These are phyloP conservation scores for Hypoxylon sp. DNA, from an alignment of 2,329 filamentous ascomycete genomes.

Conservation along the genomic window DNA sequence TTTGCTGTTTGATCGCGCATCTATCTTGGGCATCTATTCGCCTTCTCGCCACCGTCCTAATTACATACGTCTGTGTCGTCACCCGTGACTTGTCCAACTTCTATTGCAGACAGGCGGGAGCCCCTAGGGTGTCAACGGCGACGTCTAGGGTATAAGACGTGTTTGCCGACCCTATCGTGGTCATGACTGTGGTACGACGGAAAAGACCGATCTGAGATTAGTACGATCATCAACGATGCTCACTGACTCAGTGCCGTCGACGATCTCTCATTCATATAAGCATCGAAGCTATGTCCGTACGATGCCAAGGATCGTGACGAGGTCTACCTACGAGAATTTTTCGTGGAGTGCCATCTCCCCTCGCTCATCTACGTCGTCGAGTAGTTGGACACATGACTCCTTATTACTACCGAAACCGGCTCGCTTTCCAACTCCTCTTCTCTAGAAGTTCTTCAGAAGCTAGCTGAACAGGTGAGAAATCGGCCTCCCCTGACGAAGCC, in stretches of 20 bases:
- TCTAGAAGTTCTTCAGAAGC: constrained; percentile 1
- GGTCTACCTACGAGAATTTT: neutral
- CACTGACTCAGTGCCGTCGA: neutral
- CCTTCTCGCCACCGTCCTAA: constrained; percentile 25
- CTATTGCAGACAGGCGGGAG: no score
- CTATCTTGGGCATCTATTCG: constrained; percentile 17
- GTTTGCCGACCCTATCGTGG: neutral
- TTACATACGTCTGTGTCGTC: constrained; percentile 21
- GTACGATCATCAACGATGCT: constrained; percentile 1
- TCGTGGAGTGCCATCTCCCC: neutral
- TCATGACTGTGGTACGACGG: constrained; percentile 12
- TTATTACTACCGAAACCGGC: no score
- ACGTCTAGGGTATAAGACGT: constrained; percentile 4
- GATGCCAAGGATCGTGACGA: constrained; percentile 5
- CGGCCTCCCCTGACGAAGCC: neutral
- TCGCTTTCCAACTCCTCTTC: no score
- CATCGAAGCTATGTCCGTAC: constrained; percentile 3
- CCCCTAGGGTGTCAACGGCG: constrained; percentile 8
- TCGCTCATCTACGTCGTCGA: constrained; percentile 3
- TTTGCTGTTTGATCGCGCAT: no score
- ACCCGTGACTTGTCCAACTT: constrained; percentile 22
- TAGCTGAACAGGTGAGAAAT: constrained; percentile 1
- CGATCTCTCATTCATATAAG: neutral
- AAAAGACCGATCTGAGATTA: constrained; percentile 4
- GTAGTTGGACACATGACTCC: neutral